phyloP scores from a whole-genome alignment of 2,329 filamentous ascomycete genomes.

The Phialocephala subalpina region DNA sequence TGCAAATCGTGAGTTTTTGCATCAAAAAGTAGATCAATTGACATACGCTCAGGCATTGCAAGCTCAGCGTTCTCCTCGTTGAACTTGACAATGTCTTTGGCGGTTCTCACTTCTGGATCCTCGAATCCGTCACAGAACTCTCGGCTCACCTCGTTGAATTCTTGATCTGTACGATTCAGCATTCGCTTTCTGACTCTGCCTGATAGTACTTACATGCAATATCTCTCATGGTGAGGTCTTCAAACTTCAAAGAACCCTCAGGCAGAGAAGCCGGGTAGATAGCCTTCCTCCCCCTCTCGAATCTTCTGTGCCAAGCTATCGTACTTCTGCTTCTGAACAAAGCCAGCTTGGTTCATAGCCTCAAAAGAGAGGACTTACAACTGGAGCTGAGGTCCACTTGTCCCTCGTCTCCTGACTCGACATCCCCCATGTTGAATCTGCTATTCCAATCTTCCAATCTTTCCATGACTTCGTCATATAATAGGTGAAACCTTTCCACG shows the following conservation, averaged over 20 bases:
- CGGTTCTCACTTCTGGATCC: conserved; percentile 24
- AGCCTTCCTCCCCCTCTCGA: conserved; percentile 10
- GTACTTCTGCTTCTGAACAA: conserved; percentile 17
- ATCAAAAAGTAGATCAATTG: background rate
- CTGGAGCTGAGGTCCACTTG: background rate
- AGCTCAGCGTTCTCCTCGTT: conserved; percentile 34
- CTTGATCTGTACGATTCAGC: background rate
- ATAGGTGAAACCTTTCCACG: background rate
- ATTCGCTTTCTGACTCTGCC: background rate
- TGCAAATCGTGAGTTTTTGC: background rate
- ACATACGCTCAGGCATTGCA: conserved; percentile 35
- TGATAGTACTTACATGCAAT: background rate
- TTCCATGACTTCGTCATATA: conserved; percentile 21
- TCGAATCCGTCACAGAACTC: conserved; percentile 26
- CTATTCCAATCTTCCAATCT: conserved; percentile 29
- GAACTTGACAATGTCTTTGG: conserved; percentile 37
- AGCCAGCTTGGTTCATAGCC: background rate
- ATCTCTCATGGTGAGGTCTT: background rate
- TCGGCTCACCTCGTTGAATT: conserved; percentile 8
- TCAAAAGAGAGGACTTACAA: background rate
- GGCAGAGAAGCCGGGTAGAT: conserved; percentile 15
- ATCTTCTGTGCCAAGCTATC: conserved; percentile 27
- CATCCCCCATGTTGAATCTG: conserved; percentile 16
- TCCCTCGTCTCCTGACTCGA: background rate
- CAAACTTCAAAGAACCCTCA: conserved; percentile 6